Base-by-base conservation (phyloP, 305 asterid species). In the Caryopteris hybrid region DNA sequence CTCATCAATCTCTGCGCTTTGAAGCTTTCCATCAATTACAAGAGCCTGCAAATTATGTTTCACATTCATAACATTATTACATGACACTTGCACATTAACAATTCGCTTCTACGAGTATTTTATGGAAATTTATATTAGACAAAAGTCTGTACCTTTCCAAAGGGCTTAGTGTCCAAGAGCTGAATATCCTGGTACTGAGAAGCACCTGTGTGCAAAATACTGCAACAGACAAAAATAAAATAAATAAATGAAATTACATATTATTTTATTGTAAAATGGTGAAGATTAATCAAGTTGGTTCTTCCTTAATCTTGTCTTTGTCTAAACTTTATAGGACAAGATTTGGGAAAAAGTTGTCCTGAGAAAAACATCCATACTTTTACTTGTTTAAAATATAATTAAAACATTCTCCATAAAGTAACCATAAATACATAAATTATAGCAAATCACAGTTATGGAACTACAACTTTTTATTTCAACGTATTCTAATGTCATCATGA, bases 1-100 rank as follows among this genome's bases (percentile, higher is more conserved):
- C 81, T 92, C 98, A 80, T 92, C 98, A 18, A 84, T 85, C 75
- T 92, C 98, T 61, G 98, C 96, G 80, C 98, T 92, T 67, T 90
- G 98, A 70, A 90, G 92, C 88, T 92, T 92, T 12, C 98, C 98
- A 75, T 92, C 98, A 68, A 92, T 90, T 42, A 92, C 97, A 22
- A 92, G 86, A 52, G 96, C 97, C 98, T 92, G 81, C 13, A 68
- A 64, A 3, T 4, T 12, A 18, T 34, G 0, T 14, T n/a, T n/a
- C n/a, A n/a, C n/a, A n/a, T n/a, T n/a, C n/a, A n/a, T n/a, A n/a
- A n/a, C n/a, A n/a, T n/a, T n/a, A n/a, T n/a, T n/a, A n/a, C n/a
- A 1, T 20, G 22, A 11, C 1, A 6, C 17, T 2, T 46, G 18
- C 6, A 20, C 6, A 25, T 4, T 27, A 11, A 14, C 12, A 0